Percentiles rank a stretch among this genome's conserved stretches.
Conservation (phyloP, 768 basidiomycete species). For the Russula sp. region DNA sequence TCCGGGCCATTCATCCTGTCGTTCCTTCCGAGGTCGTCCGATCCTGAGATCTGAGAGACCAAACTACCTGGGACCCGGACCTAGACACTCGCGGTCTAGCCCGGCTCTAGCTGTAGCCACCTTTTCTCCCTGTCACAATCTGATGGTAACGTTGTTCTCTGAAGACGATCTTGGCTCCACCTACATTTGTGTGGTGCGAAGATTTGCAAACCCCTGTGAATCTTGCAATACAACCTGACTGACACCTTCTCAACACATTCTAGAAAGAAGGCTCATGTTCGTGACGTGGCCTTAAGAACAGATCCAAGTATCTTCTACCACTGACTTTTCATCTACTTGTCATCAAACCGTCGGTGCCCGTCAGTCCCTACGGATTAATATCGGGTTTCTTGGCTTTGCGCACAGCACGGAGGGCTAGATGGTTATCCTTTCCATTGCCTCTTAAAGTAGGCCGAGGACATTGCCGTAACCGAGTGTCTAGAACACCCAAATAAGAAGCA, state of each 20-base stretch:
- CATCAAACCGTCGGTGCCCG: background rate
- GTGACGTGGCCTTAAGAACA: conserved; percentile 9
- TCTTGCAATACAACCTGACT: background rate
- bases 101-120: background rate
- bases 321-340: too few species aligned
- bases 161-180: background rate
- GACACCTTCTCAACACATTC: background rate
- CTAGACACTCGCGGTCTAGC: conserved; percentile 5
- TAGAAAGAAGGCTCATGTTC: background rate
- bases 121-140: background rate
- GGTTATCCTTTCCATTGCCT: background rate
- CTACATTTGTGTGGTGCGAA: background rate
- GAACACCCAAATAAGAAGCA: background rate
- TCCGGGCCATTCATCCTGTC: background rate
- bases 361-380: background rate
- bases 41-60: background rate
- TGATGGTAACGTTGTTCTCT: background rate
- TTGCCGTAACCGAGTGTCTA: background rate
- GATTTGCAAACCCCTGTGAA: conserved; percentile 6
- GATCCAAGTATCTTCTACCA: background rate
- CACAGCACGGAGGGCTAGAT: background rate
- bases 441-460: background rate
- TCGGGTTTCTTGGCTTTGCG: background rate
- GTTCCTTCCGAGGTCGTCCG: background rate
- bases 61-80: background rate